phyloP scores from a whole-genome alignment of 352 stramenopile species.

The Phytophthora hibernalis region DNA sequence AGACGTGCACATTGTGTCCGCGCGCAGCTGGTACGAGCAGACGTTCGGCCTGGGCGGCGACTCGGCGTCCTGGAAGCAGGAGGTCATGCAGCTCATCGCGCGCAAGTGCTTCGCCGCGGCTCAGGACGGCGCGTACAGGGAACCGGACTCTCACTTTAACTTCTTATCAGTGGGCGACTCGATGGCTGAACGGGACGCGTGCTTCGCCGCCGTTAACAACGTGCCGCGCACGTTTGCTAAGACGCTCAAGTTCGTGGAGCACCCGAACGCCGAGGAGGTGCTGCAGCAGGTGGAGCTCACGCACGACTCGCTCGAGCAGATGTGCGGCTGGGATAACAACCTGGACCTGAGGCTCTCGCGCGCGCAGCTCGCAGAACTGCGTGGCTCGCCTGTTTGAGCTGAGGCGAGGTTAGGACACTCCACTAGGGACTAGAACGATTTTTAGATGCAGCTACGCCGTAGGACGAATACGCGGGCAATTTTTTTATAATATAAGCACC shows the following conservation, averaged over 20 bases:
- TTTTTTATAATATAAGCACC: conserved; percentile 32
- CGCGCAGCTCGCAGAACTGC: conserved; percentile 78
- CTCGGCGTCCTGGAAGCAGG: conserved; percentile 84
- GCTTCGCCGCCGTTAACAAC: conserved; percentile 68
- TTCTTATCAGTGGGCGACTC: conserved; percentile 87
- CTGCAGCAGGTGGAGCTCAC: conserved; percentile 86
- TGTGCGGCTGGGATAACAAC: conserved; percentile 80
- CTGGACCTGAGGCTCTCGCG: conserved; percentile 81
- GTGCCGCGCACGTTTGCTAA: conserved; percentile 82
- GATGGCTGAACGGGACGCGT: conserved; percentile 88
- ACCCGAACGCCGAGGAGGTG: conserved; percentile 81
- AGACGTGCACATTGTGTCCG: conserved; percentile 89
- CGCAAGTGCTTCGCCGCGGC: conserved; percentile 73
- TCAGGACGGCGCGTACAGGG: conserved; percentile 13
- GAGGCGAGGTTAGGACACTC: conserved; percentile 32
- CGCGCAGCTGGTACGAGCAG: conserved; percentile 87
- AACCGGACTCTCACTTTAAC: conserved; percentile 68
- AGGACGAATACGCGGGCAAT: conserved; percentile 33
- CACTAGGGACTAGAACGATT: conserved; percentile 40
- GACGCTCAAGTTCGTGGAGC: conserved; percentile 89
- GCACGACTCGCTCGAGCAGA: conserved; percentile 87
- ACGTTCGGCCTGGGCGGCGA: conserved; percentile 82
- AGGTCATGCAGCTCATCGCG: conserved; percentile 89
- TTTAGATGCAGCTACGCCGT: conserved; percentile 31
- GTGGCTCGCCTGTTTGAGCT: conserved; percentile 46